These are phyloP conservation scores for Rhodosorus marinus DNA, from an alignment of 23 red algal genomes.

Conservation along the genomic window DNA sequence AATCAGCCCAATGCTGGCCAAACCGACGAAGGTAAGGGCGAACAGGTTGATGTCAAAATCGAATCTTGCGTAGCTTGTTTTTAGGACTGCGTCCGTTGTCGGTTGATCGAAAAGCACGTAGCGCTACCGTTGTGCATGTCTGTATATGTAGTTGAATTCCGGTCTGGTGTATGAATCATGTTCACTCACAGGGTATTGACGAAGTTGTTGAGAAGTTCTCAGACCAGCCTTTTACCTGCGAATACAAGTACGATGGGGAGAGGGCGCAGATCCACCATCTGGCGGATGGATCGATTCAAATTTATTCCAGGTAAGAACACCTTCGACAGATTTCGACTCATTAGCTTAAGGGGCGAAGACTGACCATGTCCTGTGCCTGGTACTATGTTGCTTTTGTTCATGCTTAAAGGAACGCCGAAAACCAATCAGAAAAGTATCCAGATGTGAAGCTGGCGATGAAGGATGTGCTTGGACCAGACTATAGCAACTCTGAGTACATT, in stretches of 20 bases:
- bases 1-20: slow-evolving; percentile 88
- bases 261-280: slow-evolving; percentile 87
- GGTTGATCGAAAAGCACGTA: too few relatives aligned
- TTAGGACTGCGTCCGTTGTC: too few relatives aligned
- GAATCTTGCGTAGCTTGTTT: too few relatives aligned
- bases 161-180: too few relatives aligned
- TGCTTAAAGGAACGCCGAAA: slow-evolving; percentile 81
- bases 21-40: slow-evolving; percentile 80
- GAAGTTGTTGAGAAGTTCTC: slow-evolving; percentile 51
- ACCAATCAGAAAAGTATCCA: slow-evolving; percentile 86
- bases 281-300: slow-evolving; percentile 46
- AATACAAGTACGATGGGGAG: slow-evolving; percentile 99
- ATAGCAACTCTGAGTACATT: slow-evolving; percentile 33
- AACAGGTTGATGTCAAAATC: too few relatives aligned
- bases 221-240: slow-evolving; percentile 44
- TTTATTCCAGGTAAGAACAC: too few relatives aligned
- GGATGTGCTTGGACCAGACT: slow-evolving; percentile 11
- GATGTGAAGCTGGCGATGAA: slow-evolving; percentile 19
- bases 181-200: slow-evolving; percentile 28
- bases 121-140: too few relatives aligned
- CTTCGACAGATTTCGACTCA: too few relatives aligned
- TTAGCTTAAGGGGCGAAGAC: not conserved
- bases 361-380: not conserved
- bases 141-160: too few relatives aligned
- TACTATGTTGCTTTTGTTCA: too few relatives aligned